Evolutionary conservation across 2,329 filamentous ascomycete species (phyloP).

Genomic region (Cercospora sp.): DNA sequence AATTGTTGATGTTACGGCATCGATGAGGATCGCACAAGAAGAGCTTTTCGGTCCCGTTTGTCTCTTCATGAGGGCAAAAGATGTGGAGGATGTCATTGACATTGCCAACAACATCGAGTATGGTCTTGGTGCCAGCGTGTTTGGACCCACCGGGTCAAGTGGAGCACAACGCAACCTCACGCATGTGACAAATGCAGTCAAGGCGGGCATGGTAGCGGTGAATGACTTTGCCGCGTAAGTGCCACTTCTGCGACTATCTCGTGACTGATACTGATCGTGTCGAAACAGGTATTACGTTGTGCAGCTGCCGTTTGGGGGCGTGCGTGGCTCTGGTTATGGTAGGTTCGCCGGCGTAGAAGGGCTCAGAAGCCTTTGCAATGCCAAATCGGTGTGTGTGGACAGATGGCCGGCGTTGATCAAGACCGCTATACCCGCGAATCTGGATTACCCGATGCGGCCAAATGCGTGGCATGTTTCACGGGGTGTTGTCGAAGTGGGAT

Average conservation of each 20-base stretch:
- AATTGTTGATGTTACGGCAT: constrained; percentile 80
- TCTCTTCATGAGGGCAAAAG: constrained; percentile 72
- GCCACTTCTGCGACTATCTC: neutral
- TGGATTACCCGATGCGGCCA: constrained; percentile 73
- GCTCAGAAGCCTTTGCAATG: constrained; percentile 78
- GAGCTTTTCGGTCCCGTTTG: constrained; percentile 95
- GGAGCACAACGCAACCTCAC: constrained; percentile 61
- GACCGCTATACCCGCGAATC: constrained; percentile 76
- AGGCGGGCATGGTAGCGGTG: constrained; percentile 86
- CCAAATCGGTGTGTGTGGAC: constrained; percentile 84
- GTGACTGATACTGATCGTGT: neutral
- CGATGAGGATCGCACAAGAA: constrained; percentile 83
- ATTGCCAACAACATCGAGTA: constrained; percentile 84
- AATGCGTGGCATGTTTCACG: constrained; percentile 46
- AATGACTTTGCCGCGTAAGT: constrained; percentile 80
- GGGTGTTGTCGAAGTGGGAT: constrained; percentile 53
- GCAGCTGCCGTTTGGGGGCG: constrained; percentile 89
- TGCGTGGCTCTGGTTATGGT: constrained; percentile 85
- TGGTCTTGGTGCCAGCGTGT: constrained; percentile 85
- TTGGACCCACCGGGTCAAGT: constrained; percentile 57
- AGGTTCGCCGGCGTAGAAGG: constrained; percentile 91
- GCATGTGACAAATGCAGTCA: constrained; percentile 66
- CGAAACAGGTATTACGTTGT: constrained; percentile 72
- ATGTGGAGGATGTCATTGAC: constrained; percentile 65
- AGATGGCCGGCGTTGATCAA: constrained; percentile 57